Evolutionary conservation across 352 stramenopile genomes (phyloP), one percentile per base, ranked within the genome.

Genomic region (Lagenidium giganteum): DNA sequence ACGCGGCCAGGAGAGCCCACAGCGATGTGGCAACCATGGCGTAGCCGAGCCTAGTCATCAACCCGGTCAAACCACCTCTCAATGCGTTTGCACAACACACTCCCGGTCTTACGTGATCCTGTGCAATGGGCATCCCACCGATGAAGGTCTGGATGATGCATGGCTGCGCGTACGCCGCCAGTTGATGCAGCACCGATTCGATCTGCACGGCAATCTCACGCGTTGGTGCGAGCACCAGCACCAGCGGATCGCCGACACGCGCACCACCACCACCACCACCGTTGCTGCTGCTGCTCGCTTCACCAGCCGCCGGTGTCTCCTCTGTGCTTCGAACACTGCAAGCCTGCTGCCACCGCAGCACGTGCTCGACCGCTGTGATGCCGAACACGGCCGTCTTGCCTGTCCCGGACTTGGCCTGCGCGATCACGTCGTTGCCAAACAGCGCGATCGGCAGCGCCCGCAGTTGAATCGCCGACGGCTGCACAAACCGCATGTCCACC

Each of bases 311-410:
- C n/a, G n/a, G n/a, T n/a, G n/a, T n/a, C n/a, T n/a, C n/a, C n/a
- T n/a, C n/a, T n/a, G n/a, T n/a, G n/a, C n/a, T n/a, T n/a, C n/a
- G n/a, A 17, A 17, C 32, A 7, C 1, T 27, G 30, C 29, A 20
- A 4, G 32, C 17, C 26, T 35, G 37, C 6, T 26, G 12, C 6
- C 47, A 44, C n/a, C 45, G 36, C n/a, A 87, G 68, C 17, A 67
- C 68, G 35, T 76, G 75, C 34, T 92, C 77, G 11, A 92, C 45
- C 3, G 71, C 76, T 20, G 77, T 56, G 38, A 83, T 42, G 16
- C 68, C 80, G 26, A 90, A 92, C 23, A 90, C 75, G 7, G 77
- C 74, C 29, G 80, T 92, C 57, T 92, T 92, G 52, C 80, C 80
- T 20, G 75, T 92, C 43, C 77, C 80, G 4, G 77, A 89, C 67